Percentiles rank a stretch among this genome's conserved stretches.
Conservation (phyloP, 164 flowering plant species). For the Houttuynia cordata region DNA sequence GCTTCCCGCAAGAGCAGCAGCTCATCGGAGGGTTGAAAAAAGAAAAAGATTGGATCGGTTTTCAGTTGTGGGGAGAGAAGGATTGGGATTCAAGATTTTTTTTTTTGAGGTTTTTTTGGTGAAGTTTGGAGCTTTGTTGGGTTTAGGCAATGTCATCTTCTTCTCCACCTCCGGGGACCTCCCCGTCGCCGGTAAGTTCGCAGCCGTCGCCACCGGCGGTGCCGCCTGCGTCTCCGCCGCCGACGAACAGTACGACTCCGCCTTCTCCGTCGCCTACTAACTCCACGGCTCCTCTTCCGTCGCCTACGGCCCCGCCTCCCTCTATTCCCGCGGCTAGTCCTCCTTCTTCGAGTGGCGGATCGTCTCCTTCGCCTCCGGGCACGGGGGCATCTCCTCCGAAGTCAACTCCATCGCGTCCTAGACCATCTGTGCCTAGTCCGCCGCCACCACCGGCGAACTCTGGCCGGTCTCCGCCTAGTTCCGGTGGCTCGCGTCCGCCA, state of each 20-base stretch:
- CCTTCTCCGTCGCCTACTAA: conserved; percentile 1
- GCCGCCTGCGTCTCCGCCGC: background rate
- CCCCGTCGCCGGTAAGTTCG: conserved; percentile 20
- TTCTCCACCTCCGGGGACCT: conserved; percentile 1
- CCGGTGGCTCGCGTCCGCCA: conserved; percentile 10
- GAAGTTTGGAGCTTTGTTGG: no score
- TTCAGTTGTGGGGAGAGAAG: no score
- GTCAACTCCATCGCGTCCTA: no score
- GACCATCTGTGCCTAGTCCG: no score
- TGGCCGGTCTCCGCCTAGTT: conserved; percentile 14
- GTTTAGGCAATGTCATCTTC: background rate
- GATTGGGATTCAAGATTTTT: no score
- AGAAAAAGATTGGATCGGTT: no score
- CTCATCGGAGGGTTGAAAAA: no score
- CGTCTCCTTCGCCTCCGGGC: no score
- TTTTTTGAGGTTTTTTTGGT: no score
- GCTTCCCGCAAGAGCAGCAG: no score
- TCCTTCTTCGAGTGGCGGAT: no score
- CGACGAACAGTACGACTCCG: conserved; percentile 8
- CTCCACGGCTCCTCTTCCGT: conserved; percentile 7
- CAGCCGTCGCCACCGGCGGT: conserved; percentile 2
- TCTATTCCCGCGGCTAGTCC: background rate
- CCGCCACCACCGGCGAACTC: conserved; percentile 8
- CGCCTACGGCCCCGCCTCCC: conserved; percentile 2
- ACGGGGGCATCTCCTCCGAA: no score